Evolutionary conservation across 257 asterid species (phyloP).

Genomic region (Solanum infundibuliforme): DNA sequence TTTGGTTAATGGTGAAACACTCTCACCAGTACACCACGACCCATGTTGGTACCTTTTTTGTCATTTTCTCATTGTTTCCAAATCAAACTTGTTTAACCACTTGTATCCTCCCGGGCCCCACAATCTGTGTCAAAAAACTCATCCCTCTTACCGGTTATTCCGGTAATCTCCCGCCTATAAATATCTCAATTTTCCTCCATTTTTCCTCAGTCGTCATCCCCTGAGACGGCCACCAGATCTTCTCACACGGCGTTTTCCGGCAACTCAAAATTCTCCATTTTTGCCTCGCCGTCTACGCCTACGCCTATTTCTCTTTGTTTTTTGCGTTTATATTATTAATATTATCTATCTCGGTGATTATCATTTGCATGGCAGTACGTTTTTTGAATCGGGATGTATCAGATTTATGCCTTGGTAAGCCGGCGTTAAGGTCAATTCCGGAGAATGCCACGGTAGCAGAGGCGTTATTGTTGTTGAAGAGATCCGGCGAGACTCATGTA

Average conservation of each 20-base stretch:
- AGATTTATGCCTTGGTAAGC: constrained; percentile 80
- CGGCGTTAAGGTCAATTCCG: constrained; percentile 46
- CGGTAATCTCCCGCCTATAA: background rate
- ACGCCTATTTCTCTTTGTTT: background rate
- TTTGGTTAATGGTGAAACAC: too few species aligned
- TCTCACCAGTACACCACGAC: too few species aligned
- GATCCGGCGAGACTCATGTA: constrained; percentile 31
- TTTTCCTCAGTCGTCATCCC: background rate
- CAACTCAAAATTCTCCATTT: background rate
- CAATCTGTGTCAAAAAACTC: background rate
- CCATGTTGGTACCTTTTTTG: background rate
- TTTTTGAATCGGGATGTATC: constrained; percentile 53
- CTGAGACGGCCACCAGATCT: background rate
- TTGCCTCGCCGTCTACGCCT: background rate
- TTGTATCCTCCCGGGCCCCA: background rate
- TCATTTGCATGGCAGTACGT: constrained; percentile 68
- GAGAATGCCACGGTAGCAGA: constrained; percentile 32
- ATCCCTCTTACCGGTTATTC: background rate
- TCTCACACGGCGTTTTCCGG: background rate
- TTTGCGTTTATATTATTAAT: background rate
- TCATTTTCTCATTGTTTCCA: background rate
- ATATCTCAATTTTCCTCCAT: background rate
- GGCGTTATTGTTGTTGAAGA: constrained; percentile 41
- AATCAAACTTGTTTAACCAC: background rate
- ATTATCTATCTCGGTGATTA: background rate